Evolutionary conservation across 495 filamentous ascomycete genomes (phyloP).

Genomic region (Aeminium ludgeri): DNA sequence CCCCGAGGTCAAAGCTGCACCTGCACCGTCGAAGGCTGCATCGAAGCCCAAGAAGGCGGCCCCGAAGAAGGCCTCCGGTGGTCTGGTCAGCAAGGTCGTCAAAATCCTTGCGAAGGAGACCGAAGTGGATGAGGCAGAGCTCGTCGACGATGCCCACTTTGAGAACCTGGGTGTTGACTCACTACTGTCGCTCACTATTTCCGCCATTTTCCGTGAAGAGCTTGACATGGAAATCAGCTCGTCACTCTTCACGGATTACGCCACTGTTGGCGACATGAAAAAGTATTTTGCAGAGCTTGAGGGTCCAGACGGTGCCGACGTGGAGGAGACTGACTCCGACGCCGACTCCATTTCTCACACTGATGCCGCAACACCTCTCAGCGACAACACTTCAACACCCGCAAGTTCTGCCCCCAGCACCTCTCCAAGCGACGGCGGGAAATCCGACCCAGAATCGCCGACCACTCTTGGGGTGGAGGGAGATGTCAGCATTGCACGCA

Average conservation of each 20-base stretch:
- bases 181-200: conserved; percentile 28
- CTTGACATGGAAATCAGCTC: conserved; percentile 30
- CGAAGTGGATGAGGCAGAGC: conserved; percentile 27
- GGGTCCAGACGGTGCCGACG: conserved; percentile 16
- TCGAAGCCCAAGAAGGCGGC: conserved; percentile 18
- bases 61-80: conserved; percentile 15
- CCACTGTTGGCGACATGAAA: conserved; percentile 30
- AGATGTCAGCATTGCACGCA: conserved; percentile 23
- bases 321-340: conserved; percentile 21
- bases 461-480: conserved; percentile 13
- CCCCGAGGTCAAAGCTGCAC: conserved; percentile 8
- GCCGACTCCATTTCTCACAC: conserved; percentile 17
- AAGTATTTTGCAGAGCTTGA: conserved; percentile 29
- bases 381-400: conserved; percentile 21
- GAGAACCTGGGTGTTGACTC: conserved; percentile 31
- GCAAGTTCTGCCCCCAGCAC: conserved; percentile 25
- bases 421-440: conserved; percentile 23
- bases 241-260: conserved; percentile 28
- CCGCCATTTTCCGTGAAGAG: conserved; percentile 30
- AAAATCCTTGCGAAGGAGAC: conserved; percentile 30
- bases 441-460: conserved; percentile 14
- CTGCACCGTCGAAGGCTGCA: conserved; percentile 8
- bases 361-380: conserved; percentile 23
- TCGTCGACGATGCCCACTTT: conserved; percentile 29
- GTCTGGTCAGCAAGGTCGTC: conserved; percentile 26